phyloP scores from a whole-genome alignment of 1,284 basidiomycete species.

The Cryptococcus sp. region DNA sequence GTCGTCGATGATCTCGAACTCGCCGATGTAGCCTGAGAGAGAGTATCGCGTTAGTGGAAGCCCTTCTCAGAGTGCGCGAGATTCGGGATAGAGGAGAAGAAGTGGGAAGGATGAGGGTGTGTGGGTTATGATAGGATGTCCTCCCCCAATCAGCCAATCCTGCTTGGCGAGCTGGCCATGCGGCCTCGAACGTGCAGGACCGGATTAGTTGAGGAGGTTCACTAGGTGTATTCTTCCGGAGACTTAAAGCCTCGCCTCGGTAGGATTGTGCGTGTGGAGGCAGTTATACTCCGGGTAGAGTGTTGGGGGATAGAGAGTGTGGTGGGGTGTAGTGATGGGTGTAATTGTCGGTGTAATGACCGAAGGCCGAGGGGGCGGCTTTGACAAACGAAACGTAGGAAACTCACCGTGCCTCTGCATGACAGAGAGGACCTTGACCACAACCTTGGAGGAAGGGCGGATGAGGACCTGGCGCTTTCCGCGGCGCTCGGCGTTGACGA shows the following conservation, averaged over 20 bases:
- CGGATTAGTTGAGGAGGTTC: slow-evolving; percentile 26
- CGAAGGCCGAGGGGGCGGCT: background rate
- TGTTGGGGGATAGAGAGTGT: slow-evolving; percentile 3
- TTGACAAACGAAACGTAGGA: background rate
- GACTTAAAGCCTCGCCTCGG: slow-evolving; percentile 53
- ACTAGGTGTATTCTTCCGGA: slow-evolving; percentile 42
- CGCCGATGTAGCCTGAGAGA: slow-evolving; percentile 86
- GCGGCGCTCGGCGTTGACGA: slow-evolving; percentile 96
- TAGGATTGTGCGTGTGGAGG: slow-evolving; percentile 42
- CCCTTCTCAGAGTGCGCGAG: background rate
- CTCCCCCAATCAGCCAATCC: slow-evolving; percentile 42
- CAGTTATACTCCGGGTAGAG: slow-evolving; percentile 51
- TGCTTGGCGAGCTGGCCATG: slow-evolving; percentile 40
- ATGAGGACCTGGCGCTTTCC: slow-evolving; percentile 97
- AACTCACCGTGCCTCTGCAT: slow-evolving; percentile 94
- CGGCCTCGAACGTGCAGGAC: slow-evolving; percentile 40
- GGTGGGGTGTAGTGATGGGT: slow-evolving; percentile 53
- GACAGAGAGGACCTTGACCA: slow-evolving; percentile 91
- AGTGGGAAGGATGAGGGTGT: slow-evolving; percentile 1
- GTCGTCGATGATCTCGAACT: slow-evolving; percentile 99
- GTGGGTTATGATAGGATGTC: slow-evolving; percentile 19
- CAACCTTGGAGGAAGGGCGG: slow-evolving; percentile 91
- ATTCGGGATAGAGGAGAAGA: background rate
- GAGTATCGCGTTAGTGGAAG: slow-evolving; percentile 6
- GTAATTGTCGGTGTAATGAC: slow-evolving; percentile 7